Evolutionary conservation across 2,329 filamentous ascomycete genomes (phyloP), one percentile per base, ranked within the genome.

Genomic region (Cylindrodendrum hubeiense): DNA sequence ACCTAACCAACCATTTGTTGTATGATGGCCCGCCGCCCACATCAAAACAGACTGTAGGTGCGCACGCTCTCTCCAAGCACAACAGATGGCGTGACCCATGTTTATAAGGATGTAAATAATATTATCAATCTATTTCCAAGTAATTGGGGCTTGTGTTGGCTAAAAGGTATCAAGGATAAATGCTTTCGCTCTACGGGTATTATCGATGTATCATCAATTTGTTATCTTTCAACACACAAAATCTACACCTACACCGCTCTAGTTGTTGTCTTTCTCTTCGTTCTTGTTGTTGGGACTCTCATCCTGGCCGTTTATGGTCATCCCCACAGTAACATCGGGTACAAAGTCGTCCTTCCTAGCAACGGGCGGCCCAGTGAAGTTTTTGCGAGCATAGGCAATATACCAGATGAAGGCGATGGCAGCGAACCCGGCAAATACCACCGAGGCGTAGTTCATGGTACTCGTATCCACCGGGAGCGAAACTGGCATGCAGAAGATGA

Each of bases 401-500:
- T 92, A 91, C 90, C 89, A 92, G 4, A 81, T 67, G 12, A 89
- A 77, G 54, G 88, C 90, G 64, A 91, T 87, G 15, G 78, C 68
- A 0, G 84, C 89, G 63, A 91, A 91, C 0, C 86, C 88, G 4
- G 86, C 85, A 77, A 91, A 91, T 6, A 91, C 90, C 8, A 88
- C 89, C 19, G 85, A 88, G 3, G 89, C 89, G 74, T 91, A 91
- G 77, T 91, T 91, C 89, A 91, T 91, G 19, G 79, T 82, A 13
- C 76, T 77, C 4, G 88, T 76, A 12, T 83, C 81, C 3, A 91
- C 88, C 0, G 88, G 86, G 10, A 91, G 76, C 3, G 86, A 84
- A 6, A 88, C 85, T 3, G 89, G 92, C 90, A 95, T 93, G 76
- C 91, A 94, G 81, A 94, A 95, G 47, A 95, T 81, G 60, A 92